Conservation (phyloP, 2,329 filamentous ascomycete genomes). For the Neocucurbitaria cava region DNA sequence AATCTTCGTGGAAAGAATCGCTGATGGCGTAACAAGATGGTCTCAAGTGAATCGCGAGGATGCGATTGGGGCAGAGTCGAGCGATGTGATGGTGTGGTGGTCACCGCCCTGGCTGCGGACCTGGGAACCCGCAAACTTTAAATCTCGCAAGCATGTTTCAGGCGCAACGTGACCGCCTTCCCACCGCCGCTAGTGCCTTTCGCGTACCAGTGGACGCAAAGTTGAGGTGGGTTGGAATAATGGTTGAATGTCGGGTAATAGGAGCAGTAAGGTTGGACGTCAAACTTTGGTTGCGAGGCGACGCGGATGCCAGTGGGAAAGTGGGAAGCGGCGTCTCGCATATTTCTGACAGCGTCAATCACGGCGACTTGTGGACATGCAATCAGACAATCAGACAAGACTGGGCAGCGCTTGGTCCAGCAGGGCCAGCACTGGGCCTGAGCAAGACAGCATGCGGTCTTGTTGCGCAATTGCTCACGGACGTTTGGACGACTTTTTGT, state of each 20-base stretch:
- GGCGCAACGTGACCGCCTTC: constrained; percentile 9
- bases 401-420: constrained; percentile 9
- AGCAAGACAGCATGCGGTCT: constrained; percentile 4
- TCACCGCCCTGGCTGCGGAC: constrained; percentile 7
- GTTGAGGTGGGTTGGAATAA: constrained; percentile 11
- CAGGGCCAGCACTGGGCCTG: too few species aligned
- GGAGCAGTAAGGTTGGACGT: constrained; percentile 1
- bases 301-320: background rate
- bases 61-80: constrained; percentile 1
- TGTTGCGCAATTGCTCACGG: constrained; percentile 36
- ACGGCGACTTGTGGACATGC: background rate
- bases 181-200: constrained; percentile 10
- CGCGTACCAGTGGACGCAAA: constrained; percentile 6
- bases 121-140: constrained; percentile 29
- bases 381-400: background rate
- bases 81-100: constrained; percentile 5
- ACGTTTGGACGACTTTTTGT: constrained; percentile 8
- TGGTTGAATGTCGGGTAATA: constrained; percentile 13
- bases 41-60: constrained; percentile 13
- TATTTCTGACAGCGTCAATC: background rate
- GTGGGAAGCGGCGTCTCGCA: background rate
- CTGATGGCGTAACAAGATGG: constrained; percentile 18
- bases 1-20: constrained; percentile 17
- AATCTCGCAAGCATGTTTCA: constrained; percentile 30
- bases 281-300: constrained; percentile 1